Percentiles rank a stretch among this genome's conserved stretches.
Conservation (phyloP, 2,329 filamentous ascomycete genomes). For the Trichoderma guizhouense region DNA sequence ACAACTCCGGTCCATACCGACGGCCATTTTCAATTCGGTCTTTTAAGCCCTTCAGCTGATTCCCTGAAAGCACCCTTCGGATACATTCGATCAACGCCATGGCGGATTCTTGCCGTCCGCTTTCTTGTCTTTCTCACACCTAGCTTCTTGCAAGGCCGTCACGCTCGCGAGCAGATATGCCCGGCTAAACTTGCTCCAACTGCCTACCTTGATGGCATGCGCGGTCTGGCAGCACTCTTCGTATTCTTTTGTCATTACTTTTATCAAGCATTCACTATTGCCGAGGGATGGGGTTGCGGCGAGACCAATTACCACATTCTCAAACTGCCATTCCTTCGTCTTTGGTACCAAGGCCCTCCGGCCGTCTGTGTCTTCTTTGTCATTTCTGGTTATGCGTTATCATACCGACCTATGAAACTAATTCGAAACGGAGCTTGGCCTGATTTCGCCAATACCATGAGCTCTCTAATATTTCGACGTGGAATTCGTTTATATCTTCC, state of each 20-base stretch:
- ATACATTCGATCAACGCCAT: conserved; percentile 34
- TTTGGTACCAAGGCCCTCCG: conserved; percentile 53
- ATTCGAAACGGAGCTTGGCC: conserved; percentile 36
- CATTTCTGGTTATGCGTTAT: conserved; percentile 59
- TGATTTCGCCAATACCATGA: conserved; percentile 44
- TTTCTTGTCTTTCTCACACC: conserved; percentile 47
- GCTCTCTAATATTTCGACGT: conserved; percentile 51
- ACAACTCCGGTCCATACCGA: conserved; percentile 24
- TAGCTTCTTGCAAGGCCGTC: conserved; percentile 48
- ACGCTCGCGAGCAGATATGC: conserved; percentile 40
- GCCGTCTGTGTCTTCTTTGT: conserved; percentile 62
- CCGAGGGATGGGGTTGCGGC: conserved; percentile 47
- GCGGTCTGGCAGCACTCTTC: conserved; percentile 53
- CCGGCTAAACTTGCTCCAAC: conserved; percentile 47
- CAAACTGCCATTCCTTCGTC: conserved; percentile 52
- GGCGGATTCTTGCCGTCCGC: conserved; percentile 38
- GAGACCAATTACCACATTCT: conserved; percentile 45
- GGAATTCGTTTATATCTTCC: conserved; percentile 52
- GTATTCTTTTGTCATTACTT: conserved; percentile 57
- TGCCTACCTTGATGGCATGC: conserved; percentile 57
- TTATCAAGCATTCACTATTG: conserved; percentile 51
- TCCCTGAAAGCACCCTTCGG: conserved; percentile 29
- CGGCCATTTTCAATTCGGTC: conserved; percentile 29
- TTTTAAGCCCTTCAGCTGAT: conserved; percentile 23
- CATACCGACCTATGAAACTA: conserved; percentile 50